Evolutionary conservation across 495 filamentous ascomycete species (phyloP).

Genomic region (Penicillium cosmopolitanum): DNA sequence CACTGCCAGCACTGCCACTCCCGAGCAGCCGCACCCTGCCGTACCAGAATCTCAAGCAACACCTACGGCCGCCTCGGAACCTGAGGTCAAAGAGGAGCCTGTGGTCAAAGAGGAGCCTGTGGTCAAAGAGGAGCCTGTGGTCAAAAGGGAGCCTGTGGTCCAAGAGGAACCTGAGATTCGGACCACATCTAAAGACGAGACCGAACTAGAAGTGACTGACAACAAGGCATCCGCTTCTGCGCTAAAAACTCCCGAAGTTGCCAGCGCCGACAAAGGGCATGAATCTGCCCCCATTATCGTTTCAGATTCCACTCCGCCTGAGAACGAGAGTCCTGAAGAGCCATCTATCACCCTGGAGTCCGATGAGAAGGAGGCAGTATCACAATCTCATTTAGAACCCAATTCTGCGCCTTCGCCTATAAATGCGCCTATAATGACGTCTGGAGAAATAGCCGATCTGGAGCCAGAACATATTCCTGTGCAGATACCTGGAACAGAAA

Average conservation of each 20-base stretch:
- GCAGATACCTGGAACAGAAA: no score
- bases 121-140: not conserved
- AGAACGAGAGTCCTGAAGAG: not conserved
- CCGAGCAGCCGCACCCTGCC: not conserved
- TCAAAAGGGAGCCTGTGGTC: not conserved
- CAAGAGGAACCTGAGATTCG: not conserved
- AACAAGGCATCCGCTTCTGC: not conserved
- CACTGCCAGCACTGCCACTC: not conserved
- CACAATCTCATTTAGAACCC: not conserved
- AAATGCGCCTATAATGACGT: not conserved
- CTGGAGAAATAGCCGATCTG: no score
- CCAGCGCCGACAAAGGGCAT: not conserved
- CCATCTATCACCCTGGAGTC: not conserved
- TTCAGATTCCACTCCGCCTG: not conserved
- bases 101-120: not conserved
- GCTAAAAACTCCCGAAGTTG: constrained; percentile 7
- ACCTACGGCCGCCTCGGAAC: constrained; percentile 14
- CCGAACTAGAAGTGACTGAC: not conserved
- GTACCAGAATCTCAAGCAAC: constrained; percentile 26
- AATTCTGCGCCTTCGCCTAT: not conserved
- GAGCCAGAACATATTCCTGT: no score
- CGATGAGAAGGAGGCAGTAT: not conserved
- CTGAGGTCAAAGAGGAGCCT: not conserved
- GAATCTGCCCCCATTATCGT: not conserved
- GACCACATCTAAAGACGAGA: not conserved